Conservation (phyloP, 805 yeast species). For the Suhomyces emberorum region DNA sequence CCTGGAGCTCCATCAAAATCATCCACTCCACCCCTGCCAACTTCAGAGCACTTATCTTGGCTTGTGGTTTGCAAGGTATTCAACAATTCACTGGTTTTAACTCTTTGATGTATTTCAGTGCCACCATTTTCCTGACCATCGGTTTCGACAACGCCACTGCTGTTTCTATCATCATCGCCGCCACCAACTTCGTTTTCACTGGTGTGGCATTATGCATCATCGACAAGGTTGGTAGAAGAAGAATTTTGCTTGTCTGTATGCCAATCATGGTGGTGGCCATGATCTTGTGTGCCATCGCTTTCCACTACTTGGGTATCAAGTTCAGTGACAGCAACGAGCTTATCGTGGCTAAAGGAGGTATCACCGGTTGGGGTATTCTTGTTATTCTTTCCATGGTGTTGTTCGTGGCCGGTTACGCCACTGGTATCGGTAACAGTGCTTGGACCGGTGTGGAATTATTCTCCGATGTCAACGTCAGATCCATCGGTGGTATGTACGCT, state of each 20-base stretch:
- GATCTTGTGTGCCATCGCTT: slow-evolving; percentile 81
- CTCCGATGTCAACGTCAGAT: slow-evolving; percentile 85
- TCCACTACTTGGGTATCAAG: slow-evolving; percentile 73
- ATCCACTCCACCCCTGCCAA: slow-evolving; percentile 72
- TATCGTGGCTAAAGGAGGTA: slow-evolving; percentile 38
- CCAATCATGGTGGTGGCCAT: slow-evolving; percentile 82
- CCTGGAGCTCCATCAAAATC: slow-evolving; percentile 59
- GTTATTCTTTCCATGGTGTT: slow-evolving; percentile 81
- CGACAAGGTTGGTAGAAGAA: slow-evolving; percentile 85
- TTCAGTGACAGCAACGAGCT: slow-evolving; percentile 49
- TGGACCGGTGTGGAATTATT: slow-evolving; percentile 97
- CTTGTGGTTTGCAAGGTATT: slow-evolving; percentile 92
- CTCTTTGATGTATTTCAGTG: slow-evolving; percentile 91
- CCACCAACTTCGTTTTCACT: slow-evolving; percentile 89
- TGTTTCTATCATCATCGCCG: slow-evolving; percentile 89
- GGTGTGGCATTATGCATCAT: slow-evolving; percentile 80
- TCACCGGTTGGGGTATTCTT: slow-evolving; percentile 83
- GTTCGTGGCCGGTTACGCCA: slow-evolving; percentile 86
- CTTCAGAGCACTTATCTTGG: slow-evolving; percentile 82
- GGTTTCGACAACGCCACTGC: slow-evolving; percentile 92
- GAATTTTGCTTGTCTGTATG: slow-evolving; percentile 70
- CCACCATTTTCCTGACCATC: slow-evolving; percentile 86
- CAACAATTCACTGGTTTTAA: slow-evolving; percentile 98
- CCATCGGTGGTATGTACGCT: slow-evolving; percentile 85
- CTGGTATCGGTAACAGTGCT: slow-evolving; percentile 96